Percentiles rank a stretch among this genome's conserved stretches.
Evolutionary conservation across 2,329 filamentous ascomycete species (phyloP).

Genomic region (Verticillium dahliae): DNA sequence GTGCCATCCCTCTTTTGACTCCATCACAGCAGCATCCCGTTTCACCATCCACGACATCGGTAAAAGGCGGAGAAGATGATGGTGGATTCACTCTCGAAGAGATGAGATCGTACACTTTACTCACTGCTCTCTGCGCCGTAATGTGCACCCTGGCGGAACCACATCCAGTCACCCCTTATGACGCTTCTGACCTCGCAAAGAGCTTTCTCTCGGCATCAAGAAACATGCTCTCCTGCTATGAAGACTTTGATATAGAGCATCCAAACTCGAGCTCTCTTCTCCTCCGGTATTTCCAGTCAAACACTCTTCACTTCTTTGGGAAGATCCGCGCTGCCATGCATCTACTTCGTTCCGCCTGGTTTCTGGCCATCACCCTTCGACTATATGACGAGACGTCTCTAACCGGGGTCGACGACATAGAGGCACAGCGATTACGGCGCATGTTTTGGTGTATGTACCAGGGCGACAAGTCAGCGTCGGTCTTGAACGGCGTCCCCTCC

Average conservation of each 20-base stretch:
- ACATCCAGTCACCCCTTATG: constrained; percentile 30
- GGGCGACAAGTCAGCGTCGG: constrained; percentile 29
- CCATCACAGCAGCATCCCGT: not conserved
- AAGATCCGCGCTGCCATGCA: constrained; percentile 36
- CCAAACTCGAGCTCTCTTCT: constrained; percentile 33
- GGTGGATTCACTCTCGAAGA: not conserved
- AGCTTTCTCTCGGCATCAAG: constrained; percentile 31
- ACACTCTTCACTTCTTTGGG: constrained; percentile 33
- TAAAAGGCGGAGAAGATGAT: not conserved
- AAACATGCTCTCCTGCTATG: constrained; percentile 26
- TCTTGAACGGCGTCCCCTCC: constrained; percentile 32
- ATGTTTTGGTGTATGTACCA: constrained; percentile 32
- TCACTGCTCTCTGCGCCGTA: constrained; percentile 22
- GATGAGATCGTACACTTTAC: constrained; percentile 25
- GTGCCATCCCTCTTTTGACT: not conserved
- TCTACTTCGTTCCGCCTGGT: constrained; percentile 34
- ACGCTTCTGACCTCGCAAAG: constrained; percentile 21
- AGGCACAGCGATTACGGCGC: constrained; percentile 28
- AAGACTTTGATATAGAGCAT: constrained; percentile 32
- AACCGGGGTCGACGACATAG: constrained; percentile 19
- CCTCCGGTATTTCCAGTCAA: constrained; percentile 38
- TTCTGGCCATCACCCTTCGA: constrained; percentile 33
- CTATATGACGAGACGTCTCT: constrained; percentile 31
- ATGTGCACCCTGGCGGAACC: constrained; percentile 34
- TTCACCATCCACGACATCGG: not conserved